phyloP scores from a whole-genome alignment of 371 early-diverging fungal species.

The Syncephalastrum monosporum region DNA sequence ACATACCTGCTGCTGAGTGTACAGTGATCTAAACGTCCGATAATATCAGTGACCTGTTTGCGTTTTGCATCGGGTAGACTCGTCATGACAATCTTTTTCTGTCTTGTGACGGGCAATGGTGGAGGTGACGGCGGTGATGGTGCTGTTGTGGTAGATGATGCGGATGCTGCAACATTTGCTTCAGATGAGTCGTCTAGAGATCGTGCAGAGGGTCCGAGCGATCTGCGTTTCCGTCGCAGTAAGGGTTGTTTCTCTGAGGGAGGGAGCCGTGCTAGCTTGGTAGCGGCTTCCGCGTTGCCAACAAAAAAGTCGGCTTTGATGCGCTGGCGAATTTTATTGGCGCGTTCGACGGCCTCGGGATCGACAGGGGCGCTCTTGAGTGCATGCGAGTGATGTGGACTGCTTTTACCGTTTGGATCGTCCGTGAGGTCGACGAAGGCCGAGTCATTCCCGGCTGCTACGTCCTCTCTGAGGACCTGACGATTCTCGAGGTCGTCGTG shows the following conservation, averaged over 20 bases:
- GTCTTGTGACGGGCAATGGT: background rate
- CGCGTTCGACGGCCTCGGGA: slow-evolving; percentile 11
- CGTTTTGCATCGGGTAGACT: slow-evolving; percentile 16
- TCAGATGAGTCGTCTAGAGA: background rate
- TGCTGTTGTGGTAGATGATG: background rate
- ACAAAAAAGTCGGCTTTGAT: slow-evolving; percentile 43
- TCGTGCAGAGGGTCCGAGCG: slow-evolving; percentile 7
- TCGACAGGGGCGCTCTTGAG: background rate
- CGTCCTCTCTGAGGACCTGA: too few species aligned
- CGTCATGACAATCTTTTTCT: slow-evolving; percentile 27
- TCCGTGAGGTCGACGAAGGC: background rate
- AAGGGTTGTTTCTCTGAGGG: slow-evolving; percentile 1
- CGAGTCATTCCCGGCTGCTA: background rate
- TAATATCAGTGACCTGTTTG: slow-evolving; percentile 13
- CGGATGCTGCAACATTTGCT: background rate
- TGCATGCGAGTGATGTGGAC: background rate
- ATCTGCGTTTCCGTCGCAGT: slow-evolving; percentile 15
- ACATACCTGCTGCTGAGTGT: slow-evolving; percentile 25
- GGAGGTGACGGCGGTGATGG: background rate
- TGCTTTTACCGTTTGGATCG: background rate
- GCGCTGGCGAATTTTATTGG: slow-evolving; percentile 26
- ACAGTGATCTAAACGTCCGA: slow-evolving; percentile 18
- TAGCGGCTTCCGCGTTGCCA: slow-evolving; percentile 14
- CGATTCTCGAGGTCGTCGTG: too few species aligned
- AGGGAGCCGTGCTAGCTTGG: slow-evolving; percentile 13